Conservation (phyloP, 176 grass and related monocot species). For the Typha latifolia region DNA sequence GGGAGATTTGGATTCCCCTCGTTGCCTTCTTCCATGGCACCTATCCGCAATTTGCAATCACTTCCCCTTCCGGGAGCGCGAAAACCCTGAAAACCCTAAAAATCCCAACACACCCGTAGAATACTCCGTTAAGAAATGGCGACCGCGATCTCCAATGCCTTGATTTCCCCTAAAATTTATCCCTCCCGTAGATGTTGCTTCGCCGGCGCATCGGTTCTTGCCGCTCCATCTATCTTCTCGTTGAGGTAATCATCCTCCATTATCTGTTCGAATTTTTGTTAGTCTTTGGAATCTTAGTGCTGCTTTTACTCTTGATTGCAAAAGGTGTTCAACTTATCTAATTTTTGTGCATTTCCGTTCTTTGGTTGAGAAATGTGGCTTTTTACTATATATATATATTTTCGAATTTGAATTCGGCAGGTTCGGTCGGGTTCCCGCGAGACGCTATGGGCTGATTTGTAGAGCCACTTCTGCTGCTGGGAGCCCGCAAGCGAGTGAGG, state of each 20-base stretch:
- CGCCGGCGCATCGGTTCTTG: slow-evolving; percentile 6
- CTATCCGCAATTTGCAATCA: too few species aligned
- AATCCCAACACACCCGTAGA: background rate
- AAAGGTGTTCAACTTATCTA: background rate
- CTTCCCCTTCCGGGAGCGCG: background rate
- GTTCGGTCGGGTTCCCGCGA: slow-evolving; percentile 23
- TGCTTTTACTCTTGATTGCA: background rate
- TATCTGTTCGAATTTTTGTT: background rate
- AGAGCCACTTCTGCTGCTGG: slow-evolving; percentile 45
- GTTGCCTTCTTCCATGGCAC: too few species aligned
- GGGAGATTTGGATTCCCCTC: too few species aligned
- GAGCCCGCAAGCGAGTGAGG: slow-evolving; percentile 43
- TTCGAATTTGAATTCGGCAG: slow-evolving; percentile 11
- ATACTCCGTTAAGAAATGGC: slow-evolving; percentile 18
- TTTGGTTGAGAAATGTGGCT: background rate
- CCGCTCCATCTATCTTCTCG: slow-evolving; percentile 8
- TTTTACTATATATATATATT: background rate
- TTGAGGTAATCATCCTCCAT: slow-evolving; percentile 16
- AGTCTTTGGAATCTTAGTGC: background rate
- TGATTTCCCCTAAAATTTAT: background rate
- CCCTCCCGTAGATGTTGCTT: slow-evolving; percentile 3
- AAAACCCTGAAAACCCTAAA: slow-evolving; percentile 21
- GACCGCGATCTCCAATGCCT: background rate
- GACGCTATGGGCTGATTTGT: slow-evolving; percentile 20
- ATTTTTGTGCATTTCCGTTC: background rate